Base-by-base conservation (phyloP, 768 basidiomycete genomes). In the Amanita muscaria region DNA sequence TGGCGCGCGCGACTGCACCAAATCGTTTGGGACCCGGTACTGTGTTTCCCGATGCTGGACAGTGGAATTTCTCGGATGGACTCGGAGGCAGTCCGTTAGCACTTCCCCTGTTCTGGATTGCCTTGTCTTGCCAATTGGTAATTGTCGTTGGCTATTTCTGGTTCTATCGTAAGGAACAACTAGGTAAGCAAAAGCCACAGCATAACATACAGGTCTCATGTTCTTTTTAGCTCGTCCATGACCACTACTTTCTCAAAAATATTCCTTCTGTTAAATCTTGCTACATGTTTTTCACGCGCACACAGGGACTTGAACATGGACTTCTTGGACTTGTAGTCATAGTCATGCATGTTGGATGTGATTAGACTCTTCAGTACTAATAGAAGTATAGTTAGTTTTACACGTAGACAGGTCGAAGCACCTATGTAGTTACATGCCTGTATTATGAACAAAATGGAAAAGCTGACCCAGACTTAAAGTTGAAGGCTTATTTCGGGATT, bases 151-250 rank as follows among this genome's bases (percentile, higher is more conserved):
- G 91, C 16, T 94, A 94, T 68, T 91, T 92, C 71, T 88, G 88
- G 88, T 93, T 94, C 77, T 94, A 93, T 65, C 80, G 91, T 62
- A 91, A 89, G 67, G 91, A 94, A 64, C 91, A 94, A 61, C 76
- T 94, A 49, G 64, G 85, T 86, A 59, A 42, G 84, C 70, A 42
- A 12, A 53, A 14, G 18, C 10, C 49, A 21, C 16, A n/a, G 7
- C 25, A 24, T 33, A 34, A 40, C 30, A 37, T 25, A 31, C 22
- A 27, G 16, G 48, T 39, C 23, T 19, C n/a, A 19, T 24, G 35
- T n/a, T 12, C 27, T 40, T 16, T 47, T 11, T 23, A 67, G 66
- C 66, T 51, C 66, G 66, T 42, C 66, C 66, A 54, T 68, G 49
- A 66, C 59, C 43, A 53, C 51, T 38, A 55, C 42, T 33, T 10